Evolutionary conservation across 371 early-diverging fungal species (phyloP), one percentile per base, ranked within the genome.

Genomic region (Spraguea lophii): DNA sequence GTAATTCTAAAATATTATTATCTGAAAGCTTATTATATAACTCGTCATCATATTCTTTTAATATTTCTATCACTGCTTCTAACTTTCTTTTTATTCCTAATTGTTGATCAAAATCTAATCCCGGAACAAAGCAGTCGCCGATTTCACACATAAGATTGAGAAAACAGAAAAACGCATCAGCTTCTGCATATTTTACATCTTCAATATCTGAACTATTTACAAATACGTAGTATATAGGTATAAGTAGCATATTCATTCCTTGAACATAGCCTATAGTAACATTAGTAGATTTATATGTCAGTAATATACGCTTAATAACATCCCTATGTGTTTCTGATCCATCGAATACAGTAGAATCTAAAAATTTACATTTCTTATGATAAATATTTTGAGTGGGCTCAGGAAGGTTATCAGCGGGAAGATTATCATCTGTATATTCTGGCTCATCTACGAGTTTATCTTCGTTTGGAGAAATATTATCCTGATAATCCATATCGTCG

Each of bases 191-290:
- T 42, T 15, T 46, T 13, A 19, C 25, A 20, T 57, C 61, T 21
- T 55, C 61, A n/a, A 30, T 21, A 47, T 61, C 48, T 9, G 51
- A 23, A 42, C 46, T 37, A 0, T n/a, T 22, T 1, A 19, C 16
- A 36, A 72, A 39, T 2, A 69, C 73, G 53, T 66, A 54, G 46
- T 69, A 70, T 32, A 72, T 56, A 9, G 57, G 49, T 20, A 56
- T 22, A n/a, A 65, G 24, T n/a, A 72, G 15, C 25, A 54, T 37
- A 38, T 66, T 56, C 68, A 69, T 69, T 41, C 73, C 73, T 47
- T 72, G 73, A 0, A 70, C 63, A 56, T 72, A 72, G n/a, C 63
- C 66, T 30, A 72, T 60, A 12, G 57, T 40, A 21, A 46, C 43
- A 42, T 68, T 69, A 6, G 60, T 57, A 4, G 39, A 23, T 26